Conservation (phyloP, 495 filamentous ascomycete genomes). For the Terfezia boudieri region DNA sequence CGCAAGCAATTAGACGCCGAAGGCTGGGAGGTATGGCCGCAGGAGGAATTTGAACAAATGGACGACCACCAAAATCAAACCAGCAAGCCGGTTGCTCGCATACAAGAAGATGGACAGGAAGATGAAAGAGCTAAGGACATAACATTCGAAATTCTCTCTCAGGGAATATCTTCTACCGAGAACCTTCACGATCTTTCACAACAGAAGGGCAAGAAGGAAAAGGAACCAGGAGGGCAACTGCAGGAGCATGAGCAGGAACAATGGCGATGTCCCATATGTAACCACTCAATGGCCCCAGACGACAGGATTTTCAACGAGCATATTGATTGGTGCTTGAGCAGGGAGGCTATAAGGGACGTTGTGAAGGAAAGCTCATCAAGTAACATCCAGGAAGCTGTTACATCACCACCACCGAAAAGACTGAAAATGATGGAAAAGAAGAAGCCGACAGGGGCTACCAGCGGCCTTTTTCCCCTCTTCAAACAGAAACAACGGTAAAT, state of each 20-base stretch:
- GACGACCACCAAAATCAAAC: too few species aligned
- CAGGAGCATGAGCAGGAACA: conserved; percentile 19
- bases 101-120: conserved; percentile 26
- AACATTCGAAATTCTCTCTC: conserved; percentile 34
- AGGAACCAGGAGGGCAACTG: background rate
- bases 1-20: conserved; percentile 12
- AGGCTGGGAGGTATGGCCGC: conserved; percentile 47
- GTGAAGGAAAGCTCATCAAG: conserved; percentile 27
- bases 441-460: too few species aligned
- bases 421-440: too few species aligned
- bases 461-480: too few species aligned
- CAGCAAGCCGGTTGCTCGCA: too few species aligned
- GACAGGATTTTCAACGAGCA: conserved; percentile 76
- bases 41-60: conserved; percentile 40
- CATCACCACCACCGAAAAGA: too few species aligned
- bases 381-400: too few species aligned
- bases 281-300: conserved; percentile 44
- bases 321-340: conserved; percentile 79
- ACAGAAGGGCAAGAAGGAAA: conserved; percentile 14
- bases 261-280: conserved; percentile 84
- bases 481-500: too few species aligned
- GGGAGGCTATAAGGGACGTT: conserved; percentile 62
- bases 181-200: background rate
- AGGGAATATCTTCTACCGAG: conserved; percentile 25
- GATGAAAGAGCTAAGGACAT: background rate